phyloP scores from a whole-genome alignment of 2,329 filamentous ascomycete genomes.

The Xylariomycetidae sp. region DNA sequence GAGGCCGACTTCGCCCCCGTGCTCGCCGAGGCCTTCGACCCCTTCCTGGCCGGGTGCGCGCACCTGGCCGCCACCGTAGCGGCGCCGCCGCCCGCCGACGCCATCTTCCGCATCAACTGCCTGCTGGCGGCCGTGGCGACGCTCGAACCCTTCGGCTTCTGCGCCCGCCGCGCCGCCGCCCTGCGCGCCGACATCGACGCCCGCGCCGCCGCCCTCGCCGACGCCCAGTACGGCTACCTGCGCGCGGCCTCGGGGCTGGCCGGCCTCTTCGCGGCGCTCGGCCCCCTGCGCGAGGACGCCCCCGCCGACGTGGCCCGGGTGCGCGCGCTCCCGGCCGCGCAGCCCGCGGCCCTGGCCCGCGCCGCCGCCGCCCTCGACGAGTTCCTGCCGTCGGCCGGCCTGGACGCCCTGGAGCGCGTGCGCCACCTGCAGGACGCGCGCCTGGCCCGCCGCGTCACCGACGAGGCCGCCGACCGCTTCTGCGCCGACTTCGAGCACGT shows the following conservation, averaged over 20 bases:
- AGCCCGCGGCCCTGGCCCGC: constrained; percentile 52
- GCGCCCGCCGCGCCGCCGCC: constrained; percentile 45
- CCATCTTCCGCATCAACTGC: constrained; percentile 72
- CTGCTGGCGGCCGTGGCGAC: constrained; percentile 50
- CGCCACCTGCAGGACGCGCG: constrained; percentile 65
- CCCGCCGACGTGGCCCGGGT: constrained; percentile 50
- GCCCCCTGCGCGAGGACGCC: constrained; percentile 25
- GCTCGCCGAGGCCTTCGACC: constrained; percentile 74
- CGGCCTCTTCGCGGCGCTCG: constrained; percentile 54
- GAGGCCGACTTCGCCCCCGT: constrained; percentile 70
- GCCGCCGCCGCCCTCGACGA: constrained; percentile 77
- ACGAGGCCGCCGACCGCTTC: constrained; percentile 77
- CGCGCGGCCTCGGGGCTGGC: constrained; percentile 68
- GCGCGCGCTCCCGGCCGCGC: constrained; percentile 47
- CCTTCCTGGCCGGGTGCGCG: constrained; percentile 72
- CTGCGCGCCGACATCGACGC: constrained; percentile 52
- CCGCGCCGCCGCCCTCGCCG: constrained; percentile 52
- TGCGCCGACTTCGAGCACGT: constrained; percentile 72
- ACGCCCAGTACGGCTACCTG: constrained; percentile 68
- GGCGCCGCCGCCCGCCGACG: constrained; percentile 46
- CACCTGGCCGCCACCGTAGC: constrained; percentile 58
- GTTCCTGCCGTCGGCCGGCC: constrained; percentile 86
- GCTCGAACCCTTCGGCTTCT: constrained; percentile 59
- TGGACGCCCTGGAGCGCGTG: constrained; percentile 83
- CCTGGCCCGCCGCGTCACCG: constrained; percentile 69